Percentiles rank a stretch among this genome's conserved stretches.
Evolutionary conservation across 2,329 filamentous ascomycete species (phyloP).

Genomic region (Leptographium radiaticola): DNA sequence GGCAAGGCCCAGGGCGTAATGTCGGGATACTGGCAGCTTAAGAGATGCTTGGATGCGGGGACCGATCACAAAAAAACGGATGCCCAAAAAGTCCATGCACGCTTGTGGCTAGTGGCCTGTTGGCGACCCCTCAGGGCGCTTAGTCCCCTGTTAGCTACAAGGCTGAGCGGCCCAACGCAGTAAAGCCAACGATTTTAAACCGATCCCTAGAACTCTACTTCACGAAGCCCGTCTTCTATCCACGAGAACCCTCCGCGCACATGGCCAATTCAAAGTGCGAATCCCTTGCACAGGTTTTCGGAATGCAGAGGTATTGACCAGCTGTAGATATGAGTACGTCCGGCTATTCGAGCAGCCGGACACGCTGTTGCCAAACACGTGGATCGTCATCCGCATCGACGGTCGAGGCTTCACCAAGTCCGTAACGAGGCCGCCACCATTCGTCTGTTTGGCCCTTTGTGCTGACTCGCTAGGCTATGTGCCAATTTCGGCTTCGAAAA

Average conservation of each 20-base stretch:
- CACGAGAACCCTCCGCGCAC: not conserved
- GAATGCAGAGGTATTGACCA: not conserved
- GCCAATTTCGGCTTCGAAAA: conserved; percentile 76
- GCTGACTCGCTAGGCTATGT: conserved; percentile 49
- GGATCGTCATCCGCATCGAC: conserved; percentile 90
- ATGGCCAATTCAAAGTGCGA: conserved; percentile 18
- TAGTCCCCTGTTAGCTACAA: not conserved
- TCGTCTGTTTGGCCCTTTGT: not conserved
- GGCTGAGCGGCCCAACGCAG: not conserved
- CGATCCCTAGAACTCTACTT: not conserved
- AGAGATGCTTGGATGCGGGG: not conserved
- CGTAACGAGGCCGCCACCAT: not conserved
- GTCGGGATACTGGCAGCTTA: not conserved
- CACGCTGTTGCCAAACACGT: conserved; percentile 73
- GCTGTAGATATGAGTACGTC: conserved; percentile 71
- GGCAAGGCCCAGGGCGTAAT: not conserved
- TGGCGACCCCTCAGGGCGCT: not conserved
- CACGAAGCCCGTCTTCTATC: not conserved
- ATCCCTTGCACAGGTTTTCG: conserved; percentile 21
- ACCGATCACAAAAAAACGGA: not conserved
- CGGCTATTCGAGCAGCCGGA: conserved; percentile 78
- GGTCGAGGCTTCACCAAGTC: conserved; percentile 92
- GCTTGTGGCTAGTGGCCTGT: too few relatives aligned
- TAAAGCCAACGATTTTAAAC: not conserved
- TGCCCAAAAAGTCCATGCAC: too few relatives aligned